Percentiles rank a stretch among this genome's conserved stretches.
Evolutionary conservation across 164 flowering plant genomes (phyloP).

Genomic region (Cinnamomum chago): DNA sequence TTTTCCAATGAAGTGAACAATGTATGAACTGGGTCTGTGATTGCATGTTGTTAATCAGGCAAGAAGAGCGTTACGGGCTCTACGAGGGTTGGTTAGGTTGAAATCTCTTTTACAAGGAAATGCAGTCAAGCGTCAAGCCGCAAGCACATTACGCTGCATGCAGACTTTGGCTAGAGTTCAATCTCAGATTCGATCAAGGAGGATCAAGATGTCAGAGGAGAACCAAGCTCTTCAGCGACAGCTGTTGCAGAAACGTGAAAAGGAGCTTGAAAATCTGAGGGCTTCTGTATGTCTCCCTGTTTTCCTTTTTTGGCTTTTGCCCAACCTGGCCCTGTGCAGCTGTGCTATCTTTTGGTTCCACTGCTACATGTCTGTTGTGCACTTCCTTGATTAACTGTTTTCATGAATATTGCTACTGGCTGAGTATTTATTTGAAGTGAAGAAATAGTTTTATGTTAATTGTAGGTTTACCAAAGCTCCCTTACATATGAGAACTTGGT

Average conservation of each 20-base stretch:
- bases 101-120: constrained; percentile 60
- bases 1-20: background rate
- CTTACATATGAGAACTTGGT: too few relatives aligned
- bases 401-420: constrained; percentile 1
- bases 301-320: background rate
- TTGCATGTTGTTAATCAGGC: constrained; percentile 38
- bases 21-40: background rate
- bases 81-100: constrained; percentile 74
- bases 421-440: background rate
- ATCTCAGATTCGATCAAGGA: constrained; percentile 66
- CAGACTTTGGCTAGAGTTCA: constrained; percentile 78
- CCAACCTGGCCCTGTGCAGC: background rate
- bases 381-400: too few relatives aligned
- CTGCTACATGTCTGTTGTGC: background rate
- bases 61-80: constrained; percentile 70
- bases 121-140: constrained; percentile 70
- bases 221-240: constrained; percentile 79
- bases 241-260: constrained; percentile 65
- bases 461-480: background rate
- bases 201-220: constrained; percentile 80
- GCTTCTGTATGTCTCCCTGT: constrained; percentile 23
- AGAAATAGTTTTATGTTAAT: background rate
- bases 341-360: background rate
- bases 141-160: constrained; percentile 68
- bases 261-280: constrained; percentile 59